Percentiles rank a stretch among this genome's conserved stretches.
Conservation (phyloP, 1,139 yeast genomes). For the Candida sanyaensis region DNA sequence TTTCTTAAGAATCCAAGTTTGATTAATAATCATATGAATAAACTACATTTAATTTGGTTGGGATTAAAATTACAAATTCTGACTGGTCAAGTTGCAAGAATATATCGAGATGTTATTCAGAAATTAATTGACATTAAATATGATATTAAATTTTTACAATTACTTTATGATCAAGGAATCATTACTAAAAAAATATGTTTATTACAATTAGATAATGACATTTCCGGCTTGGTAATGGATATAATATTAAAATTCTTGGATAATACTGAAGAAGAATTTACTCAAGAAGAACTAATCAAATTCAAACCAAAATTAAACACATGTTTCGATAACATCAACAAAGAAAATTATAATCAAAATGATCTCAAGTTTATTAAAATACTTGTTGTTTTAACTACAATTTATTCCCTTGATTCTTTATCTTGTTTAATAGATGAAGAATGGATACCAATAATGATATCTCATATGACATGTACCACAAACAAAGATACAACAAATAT, state of each 20-base stretch:
- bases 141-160: neutral
- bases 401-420: neutral
- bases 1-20: neutral
- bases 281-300: neutral
- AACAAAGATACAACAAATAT: neutral
- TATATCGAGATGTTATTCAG: constrained; percentile 1
- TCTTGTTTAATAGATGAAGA: neutral
- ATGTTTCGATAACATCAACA: neutral
- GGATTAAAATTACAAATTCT: neutral
- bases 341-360: neutral
- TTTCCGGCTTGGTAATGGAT: neutral
- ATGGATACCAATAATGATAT: neutral
- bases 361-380: constrained; percentile 9
- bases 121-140: neutral
- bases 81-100: neutral
- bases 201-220: neutral
- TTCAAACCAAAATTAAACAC: neutral
- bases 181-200: neutral
- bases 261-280: neutral
- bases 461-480: constrained; percentile 3
- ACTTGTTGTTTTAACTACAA: constrained; percentile 4
- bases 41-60: neutral
- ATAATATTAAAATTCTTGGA: neutral
- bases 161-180: neutral
- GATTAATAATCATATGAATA: neutral